Evolutionary conservation across 768 basidiomycete species (phyloP), one percentile per base, ranked within the genome.

Genomic region (Phaffia australis): DNA sequence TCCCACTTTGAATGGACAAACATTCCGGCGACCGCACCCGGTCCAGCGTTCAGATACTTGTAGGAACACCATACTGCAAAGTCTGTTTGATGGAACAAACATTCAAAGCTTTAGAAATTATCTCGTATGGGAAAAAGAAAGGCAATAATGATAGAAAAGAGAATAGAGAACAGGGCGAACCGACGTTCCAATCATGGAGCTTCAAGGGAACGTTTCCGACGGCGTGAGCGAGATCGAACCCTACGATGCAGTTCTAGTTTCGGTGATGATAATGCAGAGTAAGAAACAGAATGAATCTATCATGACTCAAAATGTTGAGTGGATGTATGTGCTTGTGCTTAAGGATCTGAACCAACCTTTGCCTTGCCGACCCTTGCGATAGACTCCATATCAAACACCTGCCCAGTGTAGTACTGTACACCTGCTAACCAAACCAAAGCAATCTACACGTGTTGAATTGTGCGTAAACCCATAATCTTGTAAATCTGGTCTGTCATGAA

Each of bases 21-120:
- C 30, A 55, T 80, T 6, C 93, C 94, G n/a, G 84, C 95, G 66
- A 98, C 93, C n/a, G 87, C 90, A 25, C 94, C 94, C 15, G 95
- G 92, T 6, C 94, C 90, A 21, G 92, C 87, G 78, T 97, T 98
- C 67, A 97, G 82, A 75, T 97, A 99, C 78, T 77, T 98, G 82
- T 98, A 99, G 42, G 91, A 88, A 76, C 95, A 99, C 90, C 94
- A 98, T 47, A 93, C 93, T 3, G 94, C 95, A 75, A 97, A 98
- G 76, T 99, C 95, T 67, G 51, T 19, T 32, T 21, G 19, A 16
- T 15, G 0, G 30, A 9, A 29, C 30, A 64, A 46, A 1, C n/a
- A 27, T 2, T 16, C 6, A 25, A 5, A 29, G 19, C 7, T 19
- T 51, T 32, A 52, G 49, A 3, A 19, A 30, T 30, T 30, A 21